Evolutionary conservation across 345 rosid species (phyloP).

Genomic region (Corchorus capsularis): DNA sequence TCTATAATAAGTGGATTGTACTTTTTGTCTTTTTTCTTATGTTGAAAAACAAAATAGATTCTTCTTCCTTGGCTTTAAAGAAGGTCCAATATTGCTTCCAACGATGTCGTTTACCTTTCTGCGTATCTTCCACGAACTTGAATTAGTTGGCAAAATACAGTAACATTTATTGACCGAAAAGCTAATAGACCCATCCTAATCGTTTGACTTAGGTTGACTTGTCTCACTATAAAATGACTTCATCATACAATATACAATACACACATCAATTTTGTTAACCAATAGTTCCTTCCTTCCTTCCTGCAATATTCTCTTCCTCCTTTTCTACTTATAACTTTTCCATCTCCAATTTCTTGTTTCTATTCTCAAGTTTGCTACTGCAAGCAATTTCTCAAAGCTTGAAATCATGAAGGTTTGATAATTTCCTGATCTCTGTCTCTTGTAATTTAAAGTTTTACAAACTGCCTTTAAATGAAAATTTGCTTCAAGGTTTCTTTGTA

Average conservation of each 20-base stretch:
- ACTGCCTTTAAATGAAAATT: background rate
- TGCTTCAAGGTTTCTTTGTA: background rate
- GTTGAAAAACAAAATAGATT: no score
- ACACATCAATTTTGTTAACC: background rate
- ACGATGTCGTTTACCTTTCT: background rate
- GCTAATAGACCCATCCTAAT: background rate
- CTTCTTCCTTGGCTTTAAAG: background rate
- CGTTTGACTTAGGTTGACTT: background rate
- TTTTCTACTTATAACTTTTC: background rate
- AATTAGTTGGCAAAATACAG: background rate
- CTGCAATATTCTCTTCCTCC: no score
- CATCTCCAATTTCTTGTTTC: background rate
- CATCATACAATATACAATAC: no score
- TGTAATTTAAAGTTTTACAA: background rate
- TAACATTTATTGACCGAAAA: background rate
- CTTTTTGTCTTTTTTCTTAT: no score
- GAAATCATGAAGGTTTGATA: constrained; percentile 12
- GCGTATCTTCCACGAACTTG: constrained; percentile 2
- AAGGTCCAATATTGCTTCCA: background rate
- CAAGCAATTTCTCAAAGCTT: background rate
- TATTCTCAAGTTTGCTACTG: background rate
- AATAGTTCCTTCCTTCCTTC: background rate
- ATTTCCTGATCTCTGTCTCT: background rate
- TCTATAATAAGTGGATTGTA: background rate
- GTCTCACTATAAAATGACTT: background rate